Percentiles rank a stretch among this genome's conserved stretches.
phyloP scores from a whole-genome alignment of 164 flowering plant genomes.

The Hamamelis virginiana region DNA sequence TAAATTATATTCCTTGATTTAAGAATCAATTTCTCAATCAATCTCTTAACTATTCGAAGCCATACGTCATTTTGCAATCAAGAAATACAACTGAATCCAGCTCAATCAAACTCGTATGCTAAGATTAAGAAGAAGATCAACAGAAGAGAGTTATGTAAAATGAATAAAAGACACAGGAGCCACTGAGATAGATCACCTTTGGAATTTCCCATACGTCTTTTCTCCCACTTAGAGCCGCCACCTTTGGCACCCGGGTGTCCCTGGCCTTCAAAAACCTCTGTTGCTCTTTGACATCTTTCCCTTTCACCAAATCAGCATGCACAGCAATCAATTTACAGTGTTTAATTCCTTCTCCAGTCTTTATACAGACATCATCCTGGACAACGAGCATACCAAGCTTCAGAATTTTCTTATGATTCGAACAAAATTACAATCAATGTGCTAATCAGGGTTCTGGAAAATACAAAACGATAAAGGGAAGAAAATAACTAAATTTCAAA shows the following conservation, averaged over 20 bases:
- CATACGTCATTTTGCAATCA: not conserved
- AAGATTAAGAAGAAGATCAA: not conserved
- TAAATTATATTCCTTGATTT: not conserved
- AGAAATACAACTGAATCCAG: not conserved
- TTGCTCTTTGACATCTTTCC: constrained; percentile 59
- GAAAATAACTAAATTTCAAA: not conserved
- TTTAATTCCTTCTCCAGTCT: constrained; percentile 54
- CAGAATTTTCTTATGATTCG: too few species aligned
- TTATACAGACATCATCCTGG: constrained; percentile 74
- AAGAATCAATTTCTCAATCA: not conserved
- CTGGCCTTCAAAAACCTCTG: constrained; percentile 56
- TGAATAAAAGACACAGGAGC: not conserved
- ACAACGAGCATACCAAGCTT: constrained; percentile 10
- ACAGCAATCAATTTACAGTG: constrained; percentile 79
- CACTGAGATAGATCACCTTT: constrained; percentile 39
- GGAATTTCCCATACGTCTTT: constrained; percentile 81
- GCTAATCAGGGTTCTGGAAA: too few species aligned
- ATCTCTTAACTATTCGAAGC: not conserved
- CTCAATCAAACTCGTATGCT: not conserved
- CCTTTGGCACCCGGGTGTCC: constrained; percentile 70
- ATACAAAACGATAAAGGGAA: too few species aligned
- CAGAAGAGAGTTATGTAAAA: not conserved
- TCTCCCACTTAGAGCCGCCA: constrained; percentile 74
- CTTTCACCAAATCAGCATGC: constrained; percentile 82
- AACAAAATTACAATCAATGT: too few species aligned